Evolutionary conservation across 2,329 filamentous ascomycete genomes (phyloP), one percentile per base, ranked within the genome.

Genomic region (Diaporthe helianthi): DNA sequence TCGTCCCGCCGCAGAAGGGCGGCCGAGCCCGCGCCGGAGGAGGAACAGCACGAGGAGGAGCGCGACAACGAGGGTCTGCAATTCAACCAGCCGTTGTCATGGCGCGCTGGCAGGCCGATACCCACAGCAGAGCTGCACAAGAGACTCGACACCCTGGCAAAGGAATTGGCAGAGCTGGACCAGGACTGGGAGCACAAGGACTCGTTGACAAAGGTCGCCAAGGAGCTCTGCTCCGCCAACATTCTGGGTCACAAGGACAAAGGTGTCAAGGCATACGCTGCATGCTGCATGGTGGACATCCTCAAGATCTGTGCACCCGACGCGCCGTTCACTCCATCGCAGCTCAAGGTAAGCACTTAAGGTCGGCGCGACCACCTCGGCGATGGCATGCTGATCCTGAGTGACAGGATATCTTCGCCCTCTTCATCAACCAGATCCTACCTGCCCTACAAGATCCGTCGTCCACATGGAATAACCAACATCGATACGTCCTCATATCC

Each of bases 251-350:
- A 99, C 81, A 97, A 97, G 82, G 96, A 99, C 79, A 92, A 91
- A 73, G 96, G 96, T 68, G 94, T 99, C 73, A 92, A 92, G 79
- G 95, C 96, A 31, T 97, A 92, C 83, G 89, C 93, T 38, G 90
- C 94, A 52, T 93, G 93, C 76, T 98, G 94, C 79, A 85, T 98
- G 71, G 94, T 98, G 67, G 96, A 99, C 79, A 92, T 99, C 74
- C 87, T 99, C 78, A 91, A 93, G 75, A 86, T 99, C 69, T 97
- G 93, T 81, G 96, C 96, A 33, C 96, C 96, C 0, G 91, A 98
- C 84, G 96, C 96, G 78, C 96, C 96, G 22, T 98, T 97, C 80
- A 97, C 93, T 29, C 89, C 89, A 49, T 89, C 92, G 70, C 94
- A 98, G 82, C 86, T 98, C 72, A 97, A 97, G 90, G 94, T 95